Conservation (phyloP, 2,329 filamentous ascomycete species). For the Tolypocladium tundrense region DNA sequence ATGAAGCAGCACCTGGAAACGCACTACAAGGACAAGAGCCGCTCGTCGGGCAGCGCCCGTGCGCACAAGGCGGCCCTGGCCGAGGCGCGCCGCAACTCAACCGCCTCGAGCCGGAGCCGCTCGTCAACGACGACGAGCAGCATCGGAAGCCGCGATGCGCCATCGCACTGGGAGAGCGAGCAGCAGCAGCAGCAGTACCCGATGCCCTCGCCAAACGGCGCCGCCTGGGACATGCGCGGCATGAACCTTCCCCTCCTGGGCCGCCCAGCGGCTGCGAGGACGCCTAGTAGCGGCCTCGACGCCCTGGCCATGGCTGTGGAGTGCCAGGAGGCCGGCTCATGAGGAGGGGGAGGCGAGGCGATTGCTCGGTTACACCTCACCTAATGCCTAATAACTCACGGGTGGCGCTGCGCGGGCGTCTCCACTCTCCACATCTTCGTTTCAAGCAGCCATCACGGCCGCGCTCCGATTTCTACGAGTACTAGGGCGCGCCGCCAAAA, state of each 20-base stretch:
- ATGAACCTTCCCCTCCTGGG: constrained; percentile 33
- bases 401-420: neutral
- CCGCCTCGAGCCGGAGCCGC: constrained; percentile 19
- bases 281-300: constrained; percentile 43
- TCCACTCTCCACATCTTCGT: neutral
- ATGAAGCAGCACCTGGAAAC: constrained; percentile 81
- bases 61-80: constrained; percentile 21
- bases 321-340: constrained; percentile 32
- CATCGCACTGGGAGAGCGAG: constrained; percentile 29
- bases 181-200: constrained; percentile 19
- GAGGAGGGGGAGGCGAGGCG: neutral
- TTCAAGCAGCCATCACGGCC: neutral
- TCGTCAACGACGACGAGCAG: constrained; percentile 12
- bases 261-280: constrained; percentile 30
- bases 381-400: neutral
- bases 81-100: constrained; percentile 21
- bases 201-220: constrained; percentile 25
- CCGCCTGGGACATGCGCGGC: constrained; percentile 37
- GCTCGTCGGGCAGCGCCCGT: constrained; percentile 27
- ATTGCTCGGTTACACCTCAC: neutral
- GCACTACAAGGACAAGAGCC: constrained; percentile 55
- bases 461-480: neutral
- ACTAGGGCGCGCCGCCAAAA: neutral
- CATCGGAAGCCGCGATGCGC: constrained; percentile 10
- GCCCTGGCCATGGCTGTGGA: constrained; percentile 44